A percentile compares a stretch with the other conserved stretches of the same genome.
Evolutionary conservation across 805 yeast genomes (phyloP).

Genomic region (Sungouiozyma ichnusensis): DNA sequence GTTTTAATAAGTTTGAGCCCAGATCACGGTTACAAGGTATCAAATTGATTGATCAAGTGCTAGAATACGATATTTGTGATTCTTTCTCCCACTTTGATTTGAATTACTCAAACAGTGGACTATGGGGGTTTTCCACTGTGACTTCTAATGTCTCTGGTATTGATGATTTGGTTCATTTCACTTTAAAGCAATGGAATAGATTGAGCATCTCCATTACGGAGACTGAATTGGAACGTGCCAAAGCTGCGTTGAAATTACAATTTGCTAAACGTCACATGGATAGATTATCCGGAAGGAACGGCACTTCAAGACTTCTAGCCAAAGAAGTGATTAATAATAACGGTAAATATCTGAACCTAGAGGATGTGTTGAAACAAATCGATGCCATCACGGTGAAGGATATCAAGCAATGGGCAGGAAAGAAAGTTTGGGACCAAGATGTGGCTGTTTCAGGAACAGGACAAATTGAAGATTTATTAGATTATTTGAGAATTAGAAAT

Average conservation of each 20-base stretch:
- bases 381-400: conserved; percentile 53
- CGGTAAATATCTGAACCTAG: conserved; percentile 52
- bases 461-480: conserved; percentile 75
- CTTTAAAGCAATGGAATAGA: conserved; percentile 83
- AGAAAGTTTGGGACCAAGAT: conserved; percentile 74
- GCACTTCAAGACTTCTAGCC: conserved; percentile 3
- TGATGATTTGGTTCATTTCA: conserved; percentile 73
- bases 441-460: conserved; percentile 77
- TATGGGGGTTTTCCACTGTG: conserved; percentile 73
- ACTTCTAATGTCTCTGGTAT: conserved; percentile 47
- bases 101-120: conserved; percentile 67
- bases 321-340: conserved; percentile 2
- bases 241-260: conserved; percentile 57
- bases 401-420: conserved; percentile 64
- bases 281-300: not conserved
- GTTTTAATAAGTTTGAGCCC: conserved; percentile 45
- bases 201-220: conserved; percentile 64
- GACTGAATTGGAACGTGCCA: conserved; percentile 70
- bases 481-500: conserved; percentile 78
- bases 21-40: conserved; percentile 51
- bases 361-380: conserved; percentile 49
- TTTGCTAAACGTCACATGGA: conserved; percentile 29
- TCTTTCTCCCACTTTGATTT: conserved; percentile 60
- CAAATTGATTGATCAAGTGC: conserved; percentile 57
- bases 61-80: conserved; percentile 65